Evolutionary conservation across 208 protist species (phyloP).

Genomic region (Leishmania martiniquensis): DNA sequence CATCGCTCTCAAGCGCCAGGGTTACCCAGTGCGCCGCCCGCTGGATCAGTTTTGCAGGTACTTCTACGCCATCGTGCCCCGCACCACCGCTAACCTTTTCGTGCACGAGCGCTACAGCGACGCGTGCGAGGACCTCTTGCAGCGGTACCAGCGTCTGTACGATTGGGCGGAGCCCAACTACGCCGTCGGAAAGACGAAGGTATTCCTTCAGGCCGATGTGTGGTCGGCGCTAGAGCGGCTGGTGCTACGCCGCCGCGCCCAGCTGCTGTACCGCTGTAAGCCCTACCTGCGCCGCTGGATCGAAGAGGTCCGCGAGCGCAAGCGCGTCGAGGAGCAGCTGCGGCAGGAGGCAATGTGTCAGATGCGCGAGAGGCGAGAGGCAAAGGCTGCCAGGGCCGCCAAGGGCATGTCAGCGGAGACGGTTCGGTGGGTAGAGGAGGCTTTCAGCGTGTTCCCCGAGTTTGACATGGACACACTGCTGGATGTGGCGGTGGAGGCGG

Average conservation of each 20-base stretch:
- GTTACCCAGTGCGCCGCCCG: conserved; percentile 84
- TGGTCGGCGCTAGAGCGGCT: conserved; percentile 84
- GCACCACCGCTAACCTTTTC: conserved; percentile 36
- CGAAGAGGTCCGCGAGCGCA: conserved; percentile 62
- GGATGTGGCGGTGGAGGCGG: conserved; percentile 63
- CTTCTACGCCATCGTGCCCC: conserved; percentile 81
- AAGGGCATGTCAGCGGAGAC: conserved; percentile 49
- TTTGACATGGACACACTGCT: conserved; percentile 56
- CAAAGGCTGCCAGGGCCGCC: conserved; percentile 43
- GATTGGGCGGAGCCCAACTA: conserved; percentile 69
- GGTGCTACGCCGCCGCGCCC: conserved; percentile 63
- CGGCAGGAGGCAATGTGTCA: conserved; percentile 52
- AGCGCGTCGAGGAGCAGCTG: conserved; percentile 63
- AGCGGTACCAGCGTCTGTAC: conserved; percentile 70
- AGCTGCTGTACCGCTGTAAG: conserved; percentile 66
- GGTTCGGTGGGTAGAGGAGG: conserved; percentile 62
- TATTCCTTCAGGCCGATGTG: conserved; percentile 87
- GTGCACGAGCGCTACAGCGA: conserved; percentile 47
- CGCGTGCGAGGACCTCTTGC: conserved; percentile 53
- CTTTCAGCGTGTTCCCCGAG: conserved; percentile 68
- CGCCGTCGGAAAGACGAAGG: conserved; percentile 86
- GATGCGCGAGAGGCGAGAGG: conserved; percentile 56
- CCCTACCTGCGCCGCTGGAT: conserved; percentile 78
- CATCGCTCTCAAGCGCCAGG: conserved; percentile 90
- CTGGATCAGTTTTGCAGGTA: conserved; percentile 81